Base-by-base conservation (phyloP, 129 eudicot species). In the Smallanthus sonchifolius region DNA sequence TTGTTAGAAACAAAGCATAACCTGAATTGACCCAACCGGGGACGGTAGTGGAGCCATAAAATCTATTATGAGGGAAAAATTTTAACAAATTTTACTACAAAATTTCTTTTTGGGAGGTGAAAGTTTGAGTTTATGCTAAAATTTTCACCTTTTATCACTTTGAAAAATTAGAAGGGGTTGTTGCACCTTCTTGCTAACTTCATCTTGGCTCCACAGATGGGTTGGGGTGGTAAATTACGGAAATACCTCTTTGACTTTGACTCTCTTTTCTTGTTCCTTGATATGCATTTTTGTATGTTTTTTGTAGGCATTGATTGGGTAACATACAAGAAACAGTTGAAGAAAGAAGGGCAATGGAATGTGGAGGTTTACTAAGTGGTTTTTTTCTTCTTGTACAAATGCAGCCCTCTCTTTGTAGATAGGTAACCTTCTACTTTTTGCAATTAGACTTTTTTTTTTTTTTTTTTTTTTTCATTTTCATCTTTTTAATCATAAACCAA, bases 301-400 rank as follows among this genome's bases (percentile, higher is more conserved):
- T 72, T 77, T 52, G 55, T 82, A 95, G 99, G 92, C 36, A 87
- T 95, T 44, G 92, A 95, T 48, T 95, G 99, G 99, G 0, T 75
- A 19, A 84, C 84, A 32, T 88, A 95, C 97, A 95, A 83, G 70
- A 95, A 75, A 86, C 85, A 83, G 65, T 83, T 95, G 90, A 95
- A 95, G 92, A 95, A 74, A 75, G 86, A 80, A 84, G 96, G 89
- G 37, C 99, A 95, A 80, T 95, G 99, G 99, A 95, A 91, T 70
- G 99, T 95, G 86, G 99, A 95, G 78, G 99, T 95, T 55, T 95
- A 95, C 84, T 95, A 83, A 88, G 77, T 76, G 47, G 74, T n/a
- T 67, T 75, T 70, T 68, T 69, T 76, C 73, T 83, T 85, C 60
- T 56, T 61, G 91, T 86, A 87, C 87, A 86, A 83, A 88, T 80